phyloP scores from a whole-genome alignment of 164 flowering plant genomes.

The Vitis rotundifolia region DNA sequence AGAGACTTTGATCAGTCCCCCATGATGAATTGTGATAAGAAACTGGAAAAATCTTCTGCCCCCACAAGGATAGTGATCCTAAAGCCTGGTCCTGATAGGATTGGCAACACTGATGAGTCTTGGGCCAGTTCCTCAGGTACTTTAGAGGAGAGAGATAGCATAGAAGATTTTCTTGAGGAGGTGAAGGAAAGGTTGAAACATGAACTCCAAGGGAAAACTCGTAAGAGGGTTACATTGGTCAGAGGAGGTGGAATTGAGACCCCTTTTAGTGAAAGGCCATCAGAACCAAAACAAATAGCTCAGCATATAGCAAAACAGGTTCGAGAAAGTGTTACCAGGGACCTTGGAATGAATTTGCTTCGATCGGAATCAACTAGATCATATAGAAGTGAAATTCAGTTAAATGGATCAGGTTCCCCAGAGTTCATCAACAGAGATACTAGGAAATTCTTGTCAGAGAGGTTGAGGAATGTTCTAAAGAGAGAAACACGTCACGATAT shows the following conservation, averaged over 20 bases:
- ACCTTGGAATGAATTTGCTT: slow-evolving; percentile 49
- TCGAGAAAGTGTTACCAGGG: slow-evolving; percentile 62
- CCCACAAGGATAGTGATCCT: slow-evolving; percentile 81
- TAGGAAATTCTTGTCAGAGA: slow-evolving; percentile 67
- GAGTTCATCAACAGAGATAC: slow-evolving; percentile 69
- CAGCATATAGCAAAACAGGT: slow-evolving; percentile 59
- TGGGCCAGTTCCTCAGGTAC: slow-evolving; percentile 54
- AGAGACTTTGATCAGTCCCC: slow-evolving; percentile 34
- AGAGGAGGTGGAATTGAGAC: slow-evolving; percentile 78
- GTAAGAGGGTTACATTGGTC: slow-evolving; percentile 36
- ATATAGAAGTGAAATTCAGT: slow-evolving; percentile 61
- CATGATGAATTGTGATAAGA: slow-evolving; percentile 14
- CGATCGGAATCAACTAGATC: slow-evolving; percentile 86
- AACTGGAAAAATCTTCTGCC: slow-evolving; percentile 30
- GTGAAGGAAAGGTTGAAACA: slow-evolving; percentile 74
- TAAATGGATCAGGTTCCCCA: slow-evolving; percentile 55
- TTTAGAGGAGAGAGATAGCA: slow-evolving; percentile 54
- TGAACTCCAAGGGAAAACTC: slow-evolving; percentile 66
- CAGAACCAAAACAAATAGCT: slow-evolving; percentile 60
- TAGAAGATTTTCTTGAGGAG: slow-evolving; percentile 88
- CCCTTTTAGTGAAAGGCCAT: slow-evolving; percentile 63
- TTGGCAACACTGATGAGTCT: slow-evolving; percentile 46
- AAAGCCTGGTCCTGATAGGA: slow-evolving; percentile 83
- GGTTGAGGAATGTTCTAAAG: slow-evolving; percentile 65
- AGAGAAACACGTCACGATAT: slow-evolving; percentile 33